phyloP scores from a whole-genome alignment of 1,284 basidiomycete species.

The Stereum hirsutum region DNA sequence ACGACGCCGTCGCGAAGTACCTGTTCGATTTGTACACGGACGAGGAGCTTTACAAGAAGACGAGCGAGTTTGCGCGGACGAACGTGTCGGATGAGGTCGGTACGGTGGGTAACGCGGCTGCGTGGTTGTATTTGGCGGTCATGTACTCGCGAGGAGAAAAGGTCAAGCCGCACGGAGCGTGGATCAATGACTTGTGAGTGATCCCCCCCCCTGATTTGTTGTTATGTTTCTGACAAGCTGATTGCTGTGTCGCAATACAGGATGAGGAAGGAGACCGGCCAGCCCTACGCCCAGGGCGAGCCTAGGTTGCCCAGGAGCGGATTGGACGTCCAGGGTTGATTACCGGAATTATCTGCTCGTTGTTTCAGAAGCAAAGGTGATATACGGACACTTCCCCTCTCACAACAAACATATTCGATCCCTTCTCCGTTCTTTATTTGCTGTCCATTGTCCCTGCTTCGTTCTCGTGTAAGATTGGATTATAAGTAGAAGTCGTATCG shows the following conservation, averaged over 20 bases:
- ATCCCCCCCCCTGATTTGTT: no score
- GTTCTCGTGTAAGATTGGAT: no score
- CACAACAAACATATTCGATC: no score
- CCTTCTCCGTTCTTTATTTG: no score
- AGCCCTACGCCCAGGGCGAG: slow-evolving; percentile 54
- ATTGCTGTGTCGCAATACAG: no score
- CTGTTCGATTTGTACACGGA: slow-evolving; percentile 71
- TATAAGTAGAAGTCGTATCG: no score
- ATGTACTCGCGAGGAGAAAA: slow-evolving; percentile 66
- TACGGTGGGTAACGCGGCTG: slow-evolving; percentile 72
- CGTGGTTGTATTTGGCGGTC: slow-evolving; percentile 76
- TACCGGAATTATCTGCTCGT: no score
- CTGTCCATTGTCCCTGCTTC: no score
- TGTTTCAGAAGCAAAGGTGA: no score
- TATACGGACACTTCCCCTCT: no score
- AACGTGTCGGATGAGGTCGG: slow-evolving; percentile 76
- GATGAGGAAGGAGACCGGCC: slow-evolving; percentile 62
- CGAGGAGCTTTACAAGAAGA: slow-evolving; percentile 47
- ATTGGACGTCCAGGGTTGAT: slow-evolving; percentile 8
- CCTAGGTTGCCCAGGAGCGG: slow-evolving; percentile 51
- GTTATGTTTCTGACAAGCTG: no score
- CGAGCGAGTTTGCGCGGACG: slow-evolving; percentile 61
- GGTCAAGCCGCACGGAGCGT: slow-evolving; percentile 67
- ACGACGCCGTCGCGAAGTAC: slow-evolving; percentile 61
- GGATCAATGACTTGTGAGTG: slow-evolving; percentile 77